Percentiles rank a stretch among this genome's conserved stretches.
Evolutionary conservation across 805 yeast species (phyloP).

Genomic region (Pichia pseudocactophila): DNA sequence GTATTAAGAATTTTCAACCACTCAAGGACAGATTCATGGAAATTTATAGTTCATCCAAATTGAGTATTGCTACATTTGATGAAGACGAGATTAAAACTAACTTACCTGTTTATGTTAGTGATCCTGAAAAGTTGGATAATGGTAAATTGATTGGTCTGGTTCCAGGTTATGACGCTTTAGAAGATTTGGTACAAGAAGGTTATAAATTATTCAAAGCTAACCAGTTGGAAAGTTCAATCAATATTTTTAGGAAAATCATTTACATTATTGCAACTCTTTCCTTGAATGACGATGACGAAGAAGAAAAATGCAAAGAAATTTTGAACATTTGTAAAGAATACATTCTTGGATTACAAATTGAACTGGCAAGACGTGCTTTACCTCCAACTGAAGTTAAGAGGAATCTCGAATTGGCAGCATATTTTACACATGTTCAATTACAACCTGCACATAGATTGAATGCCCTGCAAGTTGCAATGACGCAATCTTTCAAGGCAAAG

Average conservation of each 20-base stretch:
- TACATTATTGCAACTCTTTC: constrained; percentile 65
- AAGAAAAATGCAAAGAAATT: constrained; percentile 61
- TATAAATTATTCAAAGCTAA: constrained; percentile 78
- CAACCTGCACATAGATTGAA: constrained; percentile 77
- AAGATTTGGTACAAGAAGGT: constrained; percentile 57
- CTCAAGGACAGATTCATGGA: constrained; percentile 74
- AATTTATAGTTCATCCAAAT: constrained; percentile 72
- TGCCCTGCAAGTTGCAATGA: constrained; percentile 93
- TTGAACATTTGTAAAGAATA: constrained; percentile 77
- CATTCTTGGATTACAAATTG: constrained; percentile 86
- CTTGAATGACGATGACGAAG: constrained; percentile 69
- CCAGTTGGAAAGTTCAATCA: constrained; percentile 74
- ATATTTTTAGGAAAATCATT: constrained; percentile 67
- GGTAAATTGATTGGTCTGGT: constrained; percentile 52
- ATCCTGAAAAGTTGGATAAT: constrained; percentile 47
- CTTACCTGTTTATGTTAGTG: constrained; percentile 57
- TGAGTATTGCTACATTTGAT: constrained; percentile 63
- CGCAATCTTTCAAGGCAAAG: constrained; percentile 80
- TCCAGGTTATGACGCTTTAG: constrained; percentile 65
- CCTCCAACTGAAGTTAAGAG: constrained; percentile 68
- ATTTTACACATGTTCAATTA: constrained; percentile 79
- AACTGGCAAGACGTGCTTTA: constrained; percentile 76
- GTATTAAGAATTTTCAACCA: constrained; percentile 81
- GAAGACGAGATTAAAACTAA: constrained; percentile 50
- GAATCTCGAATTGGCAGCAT: constrained; percentile 90